Base-by-base conservation (phyloP, 2,329 filamentous ascomycete genomes). In the Calycina herbarum region DNA sequence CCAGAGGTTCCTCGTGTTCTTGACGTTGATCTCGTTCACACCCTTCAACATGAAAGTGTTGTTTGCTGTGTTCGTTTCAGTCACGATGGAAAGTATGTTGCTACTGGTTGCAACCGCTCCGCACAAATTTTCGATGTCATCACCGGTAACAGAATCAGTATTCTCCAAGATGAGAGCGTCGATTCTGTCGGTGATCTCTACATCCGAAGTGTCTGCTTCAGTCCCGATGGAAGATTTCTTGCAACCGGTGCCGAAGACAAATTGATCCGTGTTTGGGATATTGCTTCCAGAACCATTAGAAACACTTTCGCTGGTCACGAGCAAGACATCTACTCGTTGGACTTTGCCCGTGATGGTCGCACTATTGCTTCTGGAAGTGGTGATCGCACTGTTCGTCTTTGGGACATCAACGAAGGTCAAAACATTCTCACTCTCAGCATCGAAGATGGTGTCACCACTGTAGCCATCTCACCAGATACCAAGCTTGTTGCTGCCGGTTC, bases 41-140 rank as follows among this genome's bases (percentile, higher is more conserved):
- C 93, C 64, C 85, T 99, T 62, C 87, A 88, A 67, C 95, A 99
- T 76, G 92, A 97, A 76, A 98, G 94, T 73, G 95, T 99, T 3
- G 95, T 99, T 0, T 99, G 95, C 84, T 99, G 95, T 77, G 95
- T 99, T 42, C 87, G 95, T 66, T 99, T 99, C 83, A 98, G 94
- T 77, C 87, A 91, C 64, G 95, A 99, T 75, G 95, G 95, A 72
- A 94, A 96, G 76, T 97, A 92, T 73, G 91, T 99, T 64, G 95
- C 95, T 7, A 99, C 95, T 5, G 95, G 95, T 56, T 98, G 95
- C 83, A 99, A 99, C 79, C 85, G 94, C 69, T 97, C 93, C n/a
- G 95, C 95, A n/a, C 94, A 98, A 79, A 99, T 99, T 73, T 99
- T 95, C 78, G 95, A 99, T 71, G 94, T 98, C 54, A 85, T 87